Evolutionary conservation across 169 alveolate genomes (phyloP), one percentile per base, ranked within the genome.

Genomic region (Plasmodium malariae): DNA sequence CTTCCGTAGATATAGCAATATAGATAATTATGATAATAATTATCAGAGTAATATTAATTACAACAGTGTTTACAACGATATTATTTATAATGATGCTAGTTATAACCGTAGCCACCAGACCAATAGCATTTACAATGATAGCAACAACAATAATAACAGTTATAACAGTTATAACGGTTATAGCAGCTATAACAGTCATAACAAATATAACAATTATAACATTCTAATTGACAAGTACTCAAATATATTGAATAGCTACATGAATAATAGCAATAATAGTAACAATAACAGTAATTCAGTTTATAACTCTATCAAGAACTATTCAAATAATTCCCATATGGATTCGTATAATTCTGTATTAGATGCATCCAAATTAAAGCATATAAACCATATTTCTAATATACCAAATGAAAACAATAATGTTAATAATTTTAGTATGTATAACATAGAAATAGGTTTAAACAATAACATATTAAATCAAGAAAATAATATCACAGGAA

Each of bases 191-290:
- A 30, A 65, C 28, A 65, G 19, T n/a, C 3, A 68, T 14, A 21
- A 17, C 1, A 24, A 32, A 2, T 21, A 57, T 55, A 74, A 59
- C 60, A 74, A 43, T 37, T 63, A 83, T 60, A 83, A 83, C 51
- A 19, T 32, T 6, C 21, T 83, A 83, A 65, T 83, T 83, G 85
- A 83, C 19, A 83, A 83, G 45, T 83, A 83, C 37, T 83, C 91
- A 54, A 83, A 83, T 26, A 83, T 83, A 30, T 45, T 83, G 57
- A 83, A 68, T 57, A 67, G 91, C 32, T 54, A 83, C 28, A 67
- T 60, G 80, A 57, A 67, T 59, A 65, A 54, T 36, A 45, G 65
- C 54, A 65, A 26, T 0, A 65, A 36, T 40, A 32, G 51, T 9
- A 83, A 36, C 59, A 65, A 26, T 0, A 65, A 36, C 28, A 32